Base-by-base conservation (phyloP, 192 early-diverging fungal genomes). In the Backusella circina region DNA sequence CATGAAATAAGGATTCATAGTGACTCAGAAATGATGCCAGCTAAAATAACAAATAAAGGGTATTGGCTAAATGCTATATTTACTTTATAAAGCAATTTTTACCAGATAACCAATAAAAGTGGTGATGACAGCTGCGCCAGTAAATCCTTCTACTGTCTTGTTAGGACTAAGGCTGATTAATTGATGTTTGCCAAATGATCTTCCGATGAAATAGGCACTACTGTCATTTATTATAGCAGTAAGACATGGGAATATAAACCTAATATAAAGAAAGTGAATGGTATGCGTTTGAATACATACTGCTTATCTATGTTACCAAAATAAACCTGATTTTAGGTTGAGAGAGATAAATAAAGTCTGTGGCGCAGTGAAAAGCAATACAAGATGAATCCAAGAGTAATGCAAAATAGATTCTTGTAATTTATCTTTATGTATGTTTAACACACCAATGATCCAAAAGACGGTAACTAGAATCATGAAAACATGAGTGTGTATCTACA, bases 61-160 rank as follows among this genome's bases (percentile, higher is more conserved):
- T 61, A 9, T 12, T 41, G 39, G 13, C 5, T 61, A 4, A 28
- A 28, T 61, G 44, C 28, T 13, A 7, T 23, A 26, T 61, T 28
- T 61, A 23, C 54, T 61, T 28, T 26, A 61, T 61, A 28, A 28
- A 61, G 54, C n/a, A 61, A 13, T 61, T 61, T 61, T 70, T 72
- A 65, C 70, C 57, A 39, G 1, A 13, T 71, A 71, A 21, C 38
- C 70, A 65, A 72, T 31, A 33, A 41, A 33, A n/a, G 76, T 36
- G 36, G 79, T 80, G 10, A 73, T 15, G 1, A 80, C 10, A 6
- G 26, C 15, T 9, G 70, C 79, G 16, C 74, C 74, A 36, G 67
- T 41, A 18, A 76, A 80, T 6, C 79, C 79, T 73, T 80, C 79
- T 0, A 64, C 18, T 3, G 79, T 80, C 51, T 80, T 80, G 36